These are phyloP conservation scores for Musa balbisiana DNA, from an alignment of 202 grass and related monocot genomes.

Conservation along the genomic window DNA sequence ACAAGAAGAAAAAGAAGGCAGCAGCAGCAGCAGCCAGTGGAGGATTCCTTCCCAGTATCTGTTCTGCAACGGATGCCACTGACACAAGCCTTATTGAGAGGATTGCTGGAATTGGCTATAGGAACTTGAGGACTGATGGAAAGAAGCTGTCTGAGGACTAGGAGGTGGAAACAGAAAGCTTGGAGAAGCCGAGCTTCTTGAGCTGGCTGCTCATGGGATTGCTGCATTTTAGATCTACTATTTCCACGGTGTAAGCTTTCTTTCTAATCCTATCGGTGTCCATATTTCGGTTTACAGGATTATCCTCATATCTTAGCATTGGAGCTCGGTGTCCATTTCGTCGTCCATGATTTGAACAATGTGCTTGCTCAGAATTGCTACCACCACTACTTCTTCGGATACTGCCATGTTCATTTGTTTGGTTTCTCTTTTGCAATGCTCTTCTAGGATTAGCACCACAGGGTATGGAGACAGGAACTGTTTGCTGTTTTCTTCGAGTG, in stretches of 20 bases:
- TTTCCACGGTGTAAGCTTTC: slow-evolving; percentile 14
- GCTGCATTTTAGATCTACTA: slow-evolving; percentile 18
- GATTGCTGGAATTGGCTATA: not conserved
- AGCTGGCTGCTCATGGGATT: not conserved
- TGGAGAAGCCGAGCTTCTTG: slow-evolving; percentile 15
- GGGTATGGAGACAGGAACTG: slow-evolving; percentile 42
- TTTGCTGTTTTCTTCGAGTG: slow-evolving; percentile 36
- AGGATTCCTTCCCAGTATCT: slow-evolving; percentile 22
- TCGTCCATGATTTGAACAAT: slow-evolving; percentile 1
- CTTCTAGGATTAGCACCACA: slow-evolving; percentile 56
- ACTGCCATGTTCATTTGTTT: slow-evolving; percentile 23
- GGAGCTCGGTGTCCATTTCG: slow-evolving; percentile 17
- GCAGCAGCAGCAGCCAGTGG: slow-evolving; percentile 7
- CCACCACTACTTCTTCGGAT: slow-evolving; percentile 3
- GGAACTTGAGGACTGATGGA: slow-evolving; percentile 2
- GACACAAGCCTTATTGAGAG: not conserved
- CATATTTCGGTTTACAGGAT: slow-evolving; percentile 13
- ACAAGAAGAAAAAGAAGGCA: slow-evolving; percentile 21
- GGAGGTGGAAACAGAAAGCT: slow-evolving; percentile 6
- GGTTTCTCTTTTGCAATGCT: slow-evolving; percentile 34
- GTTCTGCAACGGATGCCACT: slow-evolving; percentile 8
- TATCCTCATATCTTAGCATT: slow-evolving; percentile 24
- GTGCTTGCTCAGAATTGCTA: slow-evolving; percentile 3
- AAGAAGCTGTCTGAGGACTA: slow-evolving; percentile 15
- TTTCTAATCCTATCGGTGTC: slow-evolving; percentile 8